Evolutionary conservation across 805 yeast genomes (phyloP), one percentile per base, ranked within the genome.

Genomic region (Millerozyma acaciae): DNA sequence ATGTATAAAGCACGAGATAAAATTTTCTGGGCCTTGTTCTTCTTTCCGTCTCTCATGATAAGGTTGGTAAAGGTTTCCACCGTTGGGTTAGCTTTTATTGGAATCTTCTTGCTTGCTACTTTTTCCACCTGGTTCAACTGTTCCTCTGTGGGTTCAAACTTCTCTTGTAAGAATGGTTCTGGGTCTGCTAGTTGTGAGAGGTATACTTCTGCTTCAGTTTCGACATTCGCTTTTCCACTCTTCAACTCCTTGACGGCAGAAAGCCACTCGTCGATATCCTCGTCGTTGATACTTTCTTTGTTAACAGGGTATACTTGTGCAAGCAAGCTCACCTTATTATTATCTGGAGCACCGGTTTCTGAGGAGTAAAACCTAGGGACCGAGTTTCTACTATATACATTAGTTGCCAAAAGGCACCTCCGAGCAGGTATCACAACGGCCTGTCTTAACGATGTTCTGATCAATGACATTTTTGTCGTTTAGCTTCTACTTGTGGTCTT

Each of bases 21-120:
- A 30, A 73, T 69, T 47, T 73, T 80, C 53, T 80, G 81, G 0
- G 97, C 97, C 31, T 70, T 65, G 35, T 84, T 75, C 57, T 89
- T 93, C 57, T 80, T 80, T 26, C 98, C 98, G 53, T 86, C 80
- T 53, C 85, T 78, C 97, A 93, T 93, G 40, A 93, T 78, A 65
- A 88, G 70, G 54, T 88, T 88, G 34, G 85, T 80, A 51, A 93
- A 76, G 47, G 84, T 80, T 31, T 80, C 79, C 30, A 89, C 67
- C 14, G 80, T 75, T n/a, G 84, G 82, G 47, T 87, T 93, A 28
- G 64, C 61, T 43, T 70, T 67, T 17, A 65, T 50, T 17, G 96
- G 95, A 19, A 86, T 62, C 8, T 76, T 73, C 39, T 65, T 62
- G 25, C 57, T 65, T 38, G 70, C 62, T 32, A 81, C 60, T 8